These are phyloP conservation scores for Areca catechu DNA, from an alignment of 176 grass and related monocot genomes.

Conservation along the genomic window DNA sequence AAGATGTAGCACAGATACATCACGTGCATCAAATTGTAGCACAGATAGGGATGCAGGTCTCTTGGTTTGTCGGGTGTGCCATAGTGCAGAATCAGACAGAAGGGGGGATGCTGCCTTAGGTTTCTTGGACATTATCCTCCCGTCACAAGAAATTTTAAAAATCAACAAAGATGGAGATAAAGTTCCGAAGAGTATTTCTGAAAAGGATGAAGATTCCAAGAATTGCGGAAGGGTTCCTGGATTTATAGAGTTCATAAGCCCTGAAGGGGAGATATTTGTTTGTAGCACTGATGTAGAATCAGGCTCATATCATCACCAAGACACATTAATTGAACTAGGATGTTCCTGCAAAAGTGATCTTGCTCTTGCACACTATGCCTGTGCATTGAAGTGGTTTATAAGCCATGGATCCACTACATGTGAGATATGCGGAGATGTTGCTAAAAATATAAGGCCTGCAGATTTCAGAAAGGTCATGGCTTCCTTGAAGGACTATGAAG, in stretches of 20 bases:
- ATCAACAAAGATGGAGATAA: constrained; percentile 10
- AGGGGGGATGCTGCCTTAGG: constrained; percentile 57
- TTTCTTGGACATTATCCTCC: constrained; percentile 54
- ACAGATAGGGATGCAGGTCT: constrained; percentile 48
- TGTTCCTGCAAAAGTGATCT: constrained; percentile 96
- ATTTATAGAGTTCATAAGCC: constrained; percentile 62
- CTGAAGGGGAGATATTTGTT: constrained; percentile 72
- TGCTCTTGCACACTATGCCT: constrained; percentile 68
- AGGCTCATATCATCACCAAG: constrained; percentile 43
- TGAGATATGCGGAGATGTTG: constrained; percentile 65
- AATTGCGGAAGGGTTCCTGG: neutral
- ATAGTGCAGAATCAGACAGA: constrained; percentile 60
- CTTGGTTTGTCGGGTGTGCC: constrained; percentile 67
- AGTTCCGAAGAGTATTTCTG: constrained; percentile 6
- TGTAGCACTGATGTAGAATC: constrained; percentile 62
- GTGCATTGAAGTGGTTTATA: constrained; percentile 91
- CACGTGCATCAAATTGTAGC: constrained; percentile 48
- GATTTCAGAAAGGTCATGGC: constrained; percentile 84
- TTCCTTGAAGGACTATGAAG: constrained; percentile 70
- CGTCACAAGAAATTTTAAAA: constrained; percentile 19
- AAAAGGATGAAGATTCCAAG: constrained; percentile 18
- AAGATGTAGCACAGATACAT: constrained; percentile 44
- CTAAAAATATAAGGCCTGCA: constrained; percentile 40
- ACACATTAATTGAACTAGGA: constrained; percentile 52
- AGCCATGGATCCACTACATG: constrained; percentile 74